Conservation (phyloP, 208 protist species). For the Leishmania aethiopica region DNA sequence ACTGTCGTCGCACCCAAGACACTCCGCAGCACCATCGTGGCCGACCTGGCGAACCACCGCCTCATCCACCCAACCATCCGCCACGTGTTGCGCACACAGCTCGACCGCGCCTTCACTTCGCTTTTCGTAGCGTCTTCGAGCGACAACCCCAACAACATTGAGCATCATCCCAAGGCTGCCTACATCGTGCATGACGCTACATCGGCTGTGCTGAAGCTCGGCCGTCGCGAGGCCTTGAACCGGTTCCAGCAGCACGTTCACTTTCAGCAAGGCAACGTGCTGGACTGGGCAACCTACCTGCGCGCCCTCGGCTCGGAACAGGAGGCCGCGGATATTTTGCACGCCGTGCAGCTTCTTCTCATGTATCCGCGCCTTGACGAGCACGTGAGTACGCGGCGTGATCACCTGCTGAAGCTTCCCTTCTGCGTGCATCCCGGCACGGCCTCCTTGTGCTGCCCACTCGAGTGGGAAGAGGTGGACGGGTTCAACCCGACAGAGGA, state of each 20-base stretch:
- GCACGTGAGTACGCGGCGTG: slow-evolving; percentile 95
- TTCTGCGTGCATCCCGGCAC: slow-evolving; percentile 98
- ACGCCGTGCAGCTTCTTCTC: slow-evolving; percentile 70
- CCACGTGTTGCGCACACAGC: slow-evolving; percentile 45
- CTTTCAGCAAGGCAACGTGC: slow-evolving; percentile 62
- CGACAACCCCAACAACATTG: slow-evolving; percentile 81
- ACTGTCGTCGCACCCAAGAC: slow-evolving; percentile 73
- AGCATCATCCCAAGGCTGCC: slow-evolving; percentile 56
- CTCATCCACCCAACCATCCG: slow-evolving; percentile 84
- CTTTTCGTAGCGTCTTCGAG: slow-evolving; percentile 60
- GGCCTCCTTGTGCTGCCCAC: slow-evolving; percentile 81
- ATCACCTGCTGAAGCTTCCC: slow-evolving; percentile 98
- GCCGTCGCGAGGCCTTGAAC: slow-evolving; percentile 59
- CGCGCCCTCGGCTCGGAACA: slow-evolving; percentile 46
- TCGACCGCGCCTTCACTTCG: slow-evolving; percentile 65
- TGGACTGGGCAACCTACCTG: slow-evolving; percentile 59
- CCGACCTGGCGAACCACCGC: slow-evolving; percentile 73
- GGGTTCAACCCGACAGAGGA: slow-evolving; percentile 71
- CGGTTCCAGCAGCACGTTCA: slow-evolving; percentile 58
- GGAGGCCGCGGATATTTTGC: slow-evolving; percentile 56
- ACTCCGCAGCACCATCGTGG: slow-evolving; percentile 53
- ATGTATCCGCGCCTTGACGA: slow-evolving; percentile 98
- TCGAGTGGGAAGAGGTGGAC: slow-evolving; percentile 69
- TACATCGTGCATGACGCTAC: slow-evolving; percentile 72
- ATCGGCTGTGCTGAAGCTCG: slow-evolving; percentile 70